Evolutionary conservation across 257 asterid species (phyloP).

Genomic region (Linderniella brevidens): DNA sequence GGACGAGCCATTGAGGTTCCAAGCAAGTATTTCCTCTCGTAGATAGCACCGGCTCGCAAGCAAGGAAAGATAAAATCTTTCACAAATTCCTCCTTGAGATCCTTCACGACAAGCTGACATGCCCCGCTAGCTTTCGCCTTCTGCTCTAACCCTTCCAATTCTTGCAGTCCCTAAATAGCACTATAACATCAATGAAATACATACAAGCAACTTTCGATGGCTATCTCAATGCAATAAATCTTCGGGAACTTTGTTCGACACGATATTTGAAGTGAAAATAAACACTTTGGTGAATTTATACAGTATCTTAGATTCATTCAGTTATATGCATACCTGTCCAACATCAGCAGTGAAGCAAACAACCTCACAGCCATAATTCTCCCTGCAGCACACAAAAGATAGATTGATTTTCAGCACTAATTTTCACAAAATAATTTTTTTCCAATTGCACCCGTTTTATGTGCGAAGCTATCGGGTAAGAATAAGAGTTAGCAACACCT

Average conservation of each 20-base stretch:
- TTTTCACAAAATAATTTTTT: too few species aligned
- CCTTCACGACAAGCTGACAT: conserved; percentile 88
- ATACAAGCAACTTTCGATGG: too few species aligned
- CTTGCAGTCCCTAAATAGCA: conserved; percentile 51
- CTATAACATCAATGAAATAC: too few species aligned
- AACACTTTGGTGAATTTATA: neutral
- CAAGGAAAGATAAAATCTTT: conserved; percentile 84
- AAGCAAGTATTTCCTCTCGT: conserved; percentile 85
- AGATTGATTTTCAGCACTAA: neutral
- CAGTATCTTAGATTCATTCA: neutral
- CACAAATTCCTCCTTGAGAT: conserved; percentile 87
- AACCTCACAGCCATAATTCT: conserved; percentile 62
- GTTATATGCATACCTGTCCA: conserved; percentile 59
- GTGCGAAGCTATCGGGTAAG: too few species aligned
- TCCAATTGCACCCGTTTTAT: too few species aligned
- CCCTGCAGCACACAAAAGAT: conserved; percentile 31
- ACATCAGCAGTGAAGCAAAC: conserved; percentile 53
- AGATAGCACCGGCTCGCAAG: conserved; percentile 86
- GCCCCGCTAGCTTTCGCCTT: conserved; percentile 99
- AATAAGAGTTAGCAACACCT: conserved; percentile 24
- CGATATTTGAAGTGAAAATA: neutral
- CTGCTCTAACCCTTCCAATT: conserved; percentile 83
- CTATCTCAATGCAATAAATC: neutral
- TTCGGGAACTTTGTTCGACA: neutral
- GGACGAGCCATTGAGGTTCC: conserved; percentile 99